Percentiles rank a stretch among this genome's conserved stretches.
Evolutionary conservation across 768 basidiomycete genomes (phyloP).

Genomic region (Phlebiopsis flavidoalba): DNA sequence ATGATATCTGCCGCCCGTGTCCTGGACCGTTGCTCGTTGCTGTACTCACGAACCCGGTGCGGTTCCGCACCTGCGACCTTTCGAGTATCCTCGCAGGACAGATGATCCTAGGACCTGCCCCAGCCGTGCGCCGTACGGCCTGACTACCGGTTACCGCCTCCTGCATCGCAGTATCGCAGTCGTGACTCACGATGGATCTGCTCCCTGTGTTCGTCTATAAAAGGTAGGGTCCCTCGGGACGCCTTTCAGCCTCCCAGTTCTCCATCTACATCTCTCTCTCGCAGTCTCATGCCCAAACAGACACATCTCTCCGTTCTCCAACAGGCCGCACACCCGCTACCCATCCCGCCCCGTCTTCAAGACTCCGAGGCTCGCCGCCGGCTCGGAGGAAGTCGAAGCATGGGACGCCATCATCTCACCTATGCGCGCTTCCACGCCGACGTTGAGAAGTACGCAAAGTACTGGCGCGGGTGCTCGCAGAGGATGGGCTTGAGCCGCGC

Average conservation of each 20-base stretch:
- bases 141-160: slow-evolving; percentile 5
- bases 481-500: slow-evolving; percentile 37
- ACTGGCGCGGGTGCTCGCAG: slow-evolving; percentile 47
- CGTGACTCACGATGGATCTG: neutral
- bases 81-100: neutral
- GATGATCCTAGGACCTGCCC: neutral
- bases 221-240: neutral
- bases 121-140: neutral
- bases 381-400: slow-evolving; percentile 34
- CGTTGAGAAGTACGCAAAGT: slow-evolving; percentile 55
- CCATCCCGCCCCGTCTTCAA: slow-evolving; percentile 51
- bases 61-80: neutral
- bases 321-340: slow-evolving; percentile 39
- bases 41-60: neutral
- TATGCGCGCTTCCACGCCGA: slow-evolving; percentile 57
- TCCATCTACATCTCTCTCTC: neutral
- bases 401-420: slow-evolving; percentile 60
- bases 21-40: neutral
- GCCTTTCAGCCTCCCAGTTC: neutral
- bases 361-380: slow-evolving; percentile 40
- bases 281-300: slow-evolving; percentile 14
- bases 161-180: neutral
- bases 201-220: neutral
- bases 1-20: neutral
- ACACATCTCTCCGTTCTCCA: slow-evolving; percentile 62